These are phyloP conservation scores for Xylariaceae sp. DNA, from an alignment of 2,329 filamentous ascomycete species.

Conservation along the genomic window DNA sequence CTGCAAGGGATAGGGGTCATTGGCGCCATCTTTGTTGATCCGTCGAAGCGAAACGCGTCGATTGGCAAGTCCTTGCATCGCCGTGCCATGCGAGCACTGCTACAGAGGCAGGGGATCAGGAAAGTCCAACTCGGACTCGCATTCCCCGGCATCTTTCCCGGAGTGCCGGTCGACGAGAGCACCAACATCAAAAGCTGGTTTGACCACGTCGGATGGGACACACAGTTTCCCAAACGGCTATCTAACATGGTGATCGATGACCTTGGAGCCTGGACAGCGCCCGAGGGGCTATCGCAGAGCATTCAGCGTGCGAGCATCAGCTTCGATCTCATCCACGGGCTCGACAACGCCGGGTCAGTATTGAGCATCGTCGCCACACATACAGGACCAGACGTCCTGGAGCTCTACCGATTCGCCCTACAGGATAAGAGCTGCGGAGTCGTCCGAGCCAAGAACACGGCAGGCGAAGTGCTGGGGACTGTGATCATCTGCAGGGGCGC, in stretches of 20 bases:
- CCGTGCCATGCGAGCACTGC: conserved; percentile 68
- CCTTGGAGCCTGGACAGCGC: conserved; percentile 64
- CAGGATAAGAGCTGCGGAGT: conserved; percentile 69
- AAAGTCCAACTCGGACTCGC: conserved; percentile 75
- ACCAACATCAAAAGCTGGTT: conserved; percentile 66
- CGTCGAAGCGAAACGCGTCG: conserved; percentile 74
- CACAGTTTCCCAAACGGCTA: conserved; percentile 46
- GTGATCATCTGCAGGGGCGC: conserved; percentile 70
- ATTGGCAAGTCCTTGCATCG: conserved; percentile 87
- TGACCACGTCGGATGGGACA: conserved; percentile 83
- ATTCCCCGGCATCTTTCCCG: conserved; percentile 79
- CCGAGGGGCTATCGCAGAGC: conserved; percentile 67
- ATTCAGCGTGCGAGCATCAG: conserved; percentile 65
- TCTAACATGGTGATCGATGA: conserved; percentile 67
- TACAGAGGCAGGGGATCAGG: conserved; percentile 63
- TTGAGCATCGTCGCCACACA: conserved; percentile 67
- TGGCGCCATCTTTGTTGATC: conserved; percentile 84
- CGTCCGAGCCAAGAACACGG: conserved; percentile 68
- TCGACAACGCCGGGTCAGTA: conserved; percentile 67
- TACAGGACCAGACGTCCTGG: conserved; percentile 68
- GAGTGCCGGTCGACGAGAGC: conserved; percentile 59
- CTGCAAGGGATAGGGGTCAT: conserved; percentile 67
- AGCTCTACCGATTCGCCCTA: conserved; percentile 72
- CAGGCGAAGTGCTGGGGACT: conserved; percentile 65
- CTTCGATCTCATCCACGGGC: conserved; percentile 77